These are phyloP conservation scores for Globisporangium nunn DNA, from an alignment of 352 stramenopile species.

Conservation along the genomic window DNA sequence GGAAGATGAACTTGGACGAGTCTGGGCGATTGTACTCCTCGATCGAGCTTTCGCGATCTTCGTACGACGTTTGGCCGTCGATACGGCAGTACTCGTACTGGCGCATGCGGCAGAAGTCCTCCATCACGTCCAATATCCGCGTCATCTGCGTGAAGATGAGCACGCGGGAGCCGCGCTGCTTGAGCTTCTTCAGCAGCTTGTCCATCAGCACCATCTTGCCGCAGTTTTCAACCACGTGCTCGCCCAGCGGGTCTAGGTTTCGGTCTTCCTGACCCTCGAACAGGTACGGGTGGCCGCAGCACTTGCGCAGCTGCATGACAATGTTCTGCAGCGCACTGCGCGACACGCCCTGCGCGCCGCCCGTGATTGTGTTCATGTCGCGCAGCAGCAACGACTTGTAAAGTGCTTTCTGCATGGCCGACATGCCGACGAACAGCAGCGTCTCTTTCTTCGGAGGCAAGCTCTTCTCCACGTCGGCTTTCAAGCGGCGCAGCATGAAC, in stretches of 20 bases:
- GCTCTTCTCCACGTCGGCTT: conserved; percentile 98
- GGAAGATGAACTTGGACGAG: conserved; percentile 96
- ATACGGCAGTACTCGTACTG: conserved; percentile 86
- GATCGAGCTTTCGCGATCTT: conserved; percentile 80
- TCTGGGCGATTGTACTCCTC: conserved; percentile 95
- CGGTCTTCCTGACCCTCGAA: conserved; percentile 95
- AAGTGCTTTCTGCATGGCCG: conserved; percentile 91
- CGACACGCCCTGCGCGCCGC: conserved; percentile 53
- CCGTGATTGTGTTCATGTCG: conserved; percentile 91
- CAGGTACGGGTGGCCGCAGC: conserved; percentile 90
- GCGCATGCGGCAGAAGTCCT: conserved; percentile 95
- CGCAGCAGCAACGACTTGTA: conserved; percentile 96
- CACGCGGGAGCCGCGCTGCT: conserved; percentile 83
- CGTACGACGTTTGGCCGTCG: conserved; percentile 83
- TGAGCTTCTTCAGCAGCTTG: conserved; percentile 87
- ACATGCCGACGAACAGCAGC: conserved; percentile 89
- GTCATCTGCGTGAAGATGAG: conserved; percentile 95
- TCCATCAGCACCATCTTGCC: conserved; percentile 97
- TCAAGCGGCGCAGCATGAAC: conserved; percentile 97
- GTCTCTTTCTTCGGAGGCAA: conserved; percentile 98
- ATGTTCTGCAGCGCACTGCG: conserved; percentile 82
- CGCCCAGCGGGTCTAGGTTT: conserved; percentile 90
- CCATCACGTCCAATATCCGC: conserved; percentile 90
- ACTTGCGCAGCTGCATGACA: conserved; percentile 86
- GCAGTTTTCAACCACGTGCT: conserved; percentile 96